Evolutionary conservation across 495 filamentous ascomycete genomes (phyloP).

Genomic region (Neurospora sp.): DNA sequence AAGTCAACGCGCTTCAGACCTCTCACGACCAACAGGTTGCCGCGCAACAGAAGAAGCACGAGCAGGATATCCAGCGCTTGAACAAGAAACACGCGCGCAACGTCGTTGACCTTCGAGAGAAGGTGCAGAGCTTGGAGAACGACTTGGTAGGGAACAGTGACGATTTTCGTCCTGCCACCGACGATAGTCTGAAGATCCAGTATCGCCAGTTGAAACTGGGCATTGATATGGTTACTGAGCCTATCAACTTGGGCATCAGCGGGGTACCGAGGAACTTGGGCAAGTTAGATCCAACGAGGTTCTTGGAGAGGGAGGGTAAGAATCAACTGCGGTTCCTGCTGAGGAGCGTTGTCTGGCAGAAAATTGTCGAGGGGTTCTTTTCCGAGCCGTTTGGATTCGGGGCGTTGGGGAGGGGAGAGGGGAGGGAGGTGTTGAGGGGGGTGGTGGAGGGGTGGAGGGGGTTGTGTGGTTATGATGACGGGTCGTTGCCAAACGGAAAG

Average conservation of each 20-base stretch:
- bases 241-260: constrained; percentile 7
- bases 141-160: constrained; percentile 21
- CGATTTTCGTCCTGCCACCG: constrained; percentile 19
- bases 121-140: constrained; percentile 10
- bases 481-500: not conserved
- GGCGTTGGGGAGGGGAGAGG: constrained; percentile 9
- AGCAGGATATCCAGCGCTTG: not conserved
- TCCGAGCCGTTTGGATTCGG: constrained; percentile 22
- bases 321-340: constrained; percentile 11
- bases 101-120: not conserved
- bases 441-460: constrained; percentile 4
- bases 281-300: constrained; percentile 8
- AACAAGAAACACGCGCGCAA: constrained; percentile 1
- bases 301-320: constrained; percentile 11
- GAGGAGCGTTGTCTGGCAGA: constrained; percentile 15
- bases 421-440: not conserved
- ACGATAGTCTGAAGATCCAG: constrained; percentile 19
- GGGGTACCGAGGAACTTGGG: not conserved
- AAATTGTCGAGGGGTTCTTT: constrained; percentile 22
- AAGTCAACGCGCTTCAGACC: not conserved
- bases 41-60: not conserved
- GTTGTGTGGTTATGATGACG: constrained; percentile 3
- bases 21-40: not conserved
- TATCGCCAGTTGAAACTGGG: constrained; percentile 16
- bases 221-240: constrained; percentile 12